Evolutionary conservation across 495 filamentous ascomycete genomes (phyloP).

Genomic region (Lepraria neglecta): DNA sequence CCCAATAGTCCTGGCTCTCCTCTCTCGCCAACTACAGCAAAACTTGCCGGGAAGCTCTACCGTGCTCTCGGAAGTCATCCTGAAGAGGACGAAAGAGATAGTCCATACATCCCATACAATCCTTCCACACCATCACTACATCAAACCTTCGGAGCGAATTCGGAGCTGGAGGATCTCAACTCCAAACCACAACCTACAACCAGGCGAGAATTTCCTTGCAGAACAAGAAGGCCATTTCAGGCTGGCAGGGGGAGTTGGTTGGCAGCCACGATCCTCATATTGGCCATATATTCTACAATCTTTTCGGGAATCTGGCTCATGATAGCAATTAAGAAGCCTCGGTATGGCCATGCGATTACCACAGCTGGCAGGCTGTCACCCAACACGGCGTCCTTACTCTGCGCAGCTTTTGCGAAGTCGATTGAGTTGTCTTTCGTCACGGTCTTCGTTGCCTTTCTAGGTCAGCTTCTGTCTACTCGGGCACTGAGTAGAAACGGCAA

Average conservation of each 20-base stretch:
- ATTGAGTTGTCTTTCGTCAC: conserved; percentile 74
- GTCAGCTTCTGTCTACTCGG: conserved; percentile 61
- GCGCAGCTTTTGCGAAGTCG: conserved; percentile 60
- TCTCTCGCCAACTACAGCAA: conserved; percentile 15
- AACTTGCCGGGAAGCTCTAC: background rate
- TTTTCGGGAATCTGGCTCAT: conserved; percentile 59
- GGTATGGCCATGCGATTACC: conserved; percentile 51
- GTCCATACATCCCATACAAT: background rate
- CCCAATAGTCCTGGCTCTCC: conserved; percentile 2
- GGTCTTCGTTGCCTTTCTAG: conserved; percentile 65
- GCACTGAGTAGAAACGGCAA: conserved; percentile 45
- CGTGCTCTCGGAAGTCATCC: background rate
- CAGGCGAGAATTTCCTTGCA: conserved; percentile 15
- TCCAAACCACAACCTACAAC: background rate
- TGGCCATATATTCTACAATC: conserved; percentile 61
- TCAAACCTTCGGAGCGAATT: conserved; percentile 18
- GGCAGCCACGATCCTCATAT: conserved; percentile 48
- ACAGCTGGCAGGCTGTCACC: conserved; percentile 43
- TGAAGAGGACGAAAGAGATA: conserved; percentile 11
- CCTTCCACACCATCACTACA: background rate
- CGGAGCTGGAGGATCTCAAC: conserved; percentile 14
- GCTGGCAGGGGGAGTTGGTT: conserved; percentile 49
- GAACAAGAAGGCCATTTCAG: conserved; percentile 26
- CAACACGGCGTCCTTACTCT: conserved; percentile 55
- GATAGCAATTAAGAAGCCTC: conserved; percentile 51